Evolutionary conservation across 495 filamentous ascomycete species (phyloP).

Genomic region (Penicillium cinerascens): DNA sequence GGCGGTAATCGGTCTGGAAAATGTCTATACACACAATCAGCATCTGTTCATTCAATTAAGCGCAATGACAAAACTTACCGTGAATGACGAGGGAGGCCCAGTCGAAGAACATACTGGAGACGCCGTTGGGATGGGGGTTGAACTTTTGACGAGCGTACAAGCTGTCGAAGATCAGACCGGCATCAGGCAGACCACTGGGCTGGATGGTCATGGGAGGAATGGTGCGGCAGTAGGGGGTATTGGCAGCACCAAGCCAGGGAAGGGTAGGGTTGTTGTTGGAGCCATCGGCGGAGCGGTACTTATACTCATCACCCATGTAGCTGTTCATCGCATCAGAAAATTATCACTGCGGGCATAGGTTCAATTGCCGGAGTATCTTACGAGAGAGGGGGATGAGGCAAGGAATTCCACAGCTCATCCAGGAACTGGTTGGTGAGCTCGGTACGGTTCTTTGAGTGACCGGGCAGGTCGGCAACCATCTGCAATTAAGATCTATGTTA

Average conservation of each 20-base stretch:
- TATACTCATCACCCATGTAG: slow-evolving; percentile 62
- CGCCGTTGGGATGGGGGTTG: slow-evolving; percentile 53
- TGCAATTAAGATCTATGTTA: slow-evolving; percentile 9
- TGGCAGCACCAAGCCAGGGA: slow-evolving; percentile 53
- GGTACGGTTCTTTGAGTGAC: slow-evolving; percentile 55
- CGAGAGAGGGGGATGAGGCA: slow-evolving; percentile 52
- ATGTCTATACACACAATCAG: slow-evolving; percentile 37
- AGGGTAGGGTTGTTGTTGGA: slow-evolving; percentile 60
- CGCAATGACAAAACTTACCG: slow-evolving; percentile 24
- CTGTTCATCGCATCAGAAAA: slow-evolving; percentile 21
- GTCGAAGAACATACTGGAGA: slow-evolving; percentile 58
- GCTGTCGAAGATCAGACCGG: slow-evolving; percentile 52
- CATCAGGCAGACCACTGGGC: slow-evolving; percentile 50
- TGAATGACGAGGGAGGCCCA: slow-evolving; percentile 57
- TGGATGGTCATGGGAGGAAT: slow-evolving; percentile 50
- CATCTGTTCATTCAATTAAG: not conserved
- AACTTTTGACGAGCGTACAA: slow-evolving; percentile 51
- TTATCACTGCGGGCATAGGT: not conserved
- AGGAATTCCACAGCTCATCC: slow-evolving; percentile 63
- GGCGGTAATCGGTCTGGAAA: slow-evolving; percentile 55
- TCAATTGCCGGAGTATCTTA: slow-evolving; percentile 21
- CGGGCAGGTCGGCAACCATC: slow-evolving; percentile 64
- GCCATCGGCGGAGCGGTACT: slow-evolving; percentile 72
- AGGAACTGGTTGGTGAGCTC: slow-evolving; percentile 70
- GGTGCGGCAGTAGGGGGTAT: slow-evolving; percentile 53